A percentile compares a stretch with the other conserved stretches of the same genome.
phyloP scores from a whole-genome alignment of 2,329 filamentous ascomycete species.

The Penicillium sp. region DNA sequence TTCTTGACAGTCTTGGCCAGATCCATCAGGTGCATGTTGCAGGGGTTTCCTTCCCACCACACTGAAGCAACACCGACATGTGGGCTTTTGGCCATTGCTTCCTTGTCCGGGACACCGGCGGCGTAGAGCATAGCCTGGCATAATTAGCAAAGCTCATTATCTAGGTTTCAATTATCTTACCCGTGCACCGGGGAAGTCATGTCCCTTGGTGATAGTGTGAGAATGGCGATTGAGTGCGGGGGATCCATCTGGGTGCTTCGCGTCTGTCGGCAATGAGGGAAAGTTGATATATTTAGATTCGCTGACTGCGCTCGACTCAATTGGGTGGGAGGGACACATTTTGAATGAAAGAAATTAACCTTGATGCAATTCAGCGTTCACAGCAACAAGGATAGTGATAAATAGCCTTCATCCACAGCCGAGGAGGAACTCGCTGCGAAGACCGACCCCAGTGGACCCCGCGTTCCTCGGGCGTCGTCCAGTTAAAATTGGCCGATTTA shows the following conservation, averaged over 20 bases:
- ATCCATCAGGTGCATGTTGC: conserved; percentile 79
- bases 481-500: conserved; percentile 7
- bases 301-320: conserved; percentile 34
- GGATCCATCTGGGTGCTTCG: conserved; percentile 56
- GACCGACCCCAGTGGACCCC: conserved; percentile 11
- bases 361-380: background rate
- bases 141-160: conserved; percentile 3
- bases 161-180: conserved; percentile 45
- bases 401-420: conserved; percentile 1
- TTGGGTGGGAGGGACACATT: conserved; percentile 28
- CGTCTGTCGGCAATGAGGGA: conserved; percentile 54
- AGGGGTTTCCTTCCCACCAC: conserved; percentile 98
- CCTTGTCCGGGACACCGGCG: conserved; percentile 78
- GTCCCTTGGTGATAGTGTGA: conserved; percentile 73
- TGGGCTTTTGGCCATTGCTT: conserved; percentile 85
- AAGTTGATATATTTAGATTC: conserved; percentile 60
- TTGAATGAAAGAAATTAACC: background rate
- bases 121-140: conserved; percentile 88
- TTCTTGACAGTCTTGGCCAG: conserved; percentile 86
- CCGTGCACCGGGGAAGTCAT: conserved; percentile 92
- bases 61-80: conserved; percentile 90
- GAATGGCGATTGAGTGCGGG: conserved; percentile 84
- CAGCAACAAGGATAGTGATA: background rate
- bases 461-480: conserved; percentile 3
- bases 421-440: conserved; percentile 1